Percentiles rank a stretch among this genome's conserved stretches.
Conservation (phyloP, 169 alveolate species). For the Plasmodium adleri region DNA sequence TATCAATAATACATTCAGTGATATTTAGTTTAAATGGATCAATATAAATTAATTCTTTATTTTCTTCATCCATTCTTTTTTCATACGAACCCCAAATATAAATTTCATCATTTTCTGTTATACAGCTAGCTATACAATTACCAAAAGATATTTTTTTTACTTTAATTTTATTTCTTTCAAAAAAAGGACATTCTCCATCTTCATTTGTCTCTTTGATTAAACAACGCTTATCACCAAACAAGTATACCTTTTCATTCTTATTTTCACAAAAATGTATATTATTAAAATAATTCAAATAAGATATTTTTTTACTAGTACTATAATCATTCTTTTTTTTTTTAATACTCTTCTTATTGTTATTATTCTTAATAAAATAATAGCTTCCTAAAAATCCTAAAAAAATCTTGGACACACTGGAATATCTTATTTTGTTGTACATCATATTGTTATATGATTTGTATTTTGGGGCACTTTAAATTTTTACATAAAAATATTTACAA, state of each 20-base stretch:
- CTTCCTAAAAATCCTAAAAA: constrained; percentile 26
- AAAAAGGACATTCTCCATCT: constrained; percentile 61
- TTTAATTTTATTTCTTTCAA: constrained; percentile 52
- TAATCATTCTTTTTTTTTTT: too few relatives aligned
- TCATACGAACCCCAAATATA: constrained; percentile 74
- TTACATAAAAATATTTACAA: not conserved
- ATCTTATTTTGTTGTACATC: constrained; percentile 13
- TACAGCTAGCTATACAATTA: constrained; percentile 70
- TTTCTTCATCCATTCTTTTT: constrained; percentile 14
- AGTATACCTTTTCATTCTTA: constrained; percentile 44
- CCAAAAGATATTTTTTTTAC: constrained; percentile 74
- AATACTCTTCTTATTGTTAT: not conserved
- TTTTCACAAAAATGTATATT: constrained; percentile 40
- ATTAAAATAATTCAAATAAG: too few relatives aligned
- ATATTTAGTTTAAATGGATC: constrained; percentile 41
- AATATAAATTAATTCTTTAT: constrained; percentile 29
- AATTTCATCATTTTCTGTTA: constrained; percentile 64
- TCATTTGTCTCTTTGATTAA: constrained; percentile 52
- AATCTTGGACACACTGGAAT: constrained; percentile 15
- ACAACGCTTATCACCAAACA: constrained; percentile 71
- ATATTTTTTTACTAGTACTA: too few relatives aligned
- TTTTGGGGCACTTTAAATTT: not conserved
- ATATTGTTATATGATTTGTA: not conserved
- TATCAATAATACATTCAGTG: constrained; percentile 31
- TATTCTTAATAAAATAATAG: constrained; percentile 22